These are phyloP conservation scores for Ceratobasidium sp. DNA, from an alignment of 1,284 basidiomycete species.

Conservation along the genomic window DNA sequence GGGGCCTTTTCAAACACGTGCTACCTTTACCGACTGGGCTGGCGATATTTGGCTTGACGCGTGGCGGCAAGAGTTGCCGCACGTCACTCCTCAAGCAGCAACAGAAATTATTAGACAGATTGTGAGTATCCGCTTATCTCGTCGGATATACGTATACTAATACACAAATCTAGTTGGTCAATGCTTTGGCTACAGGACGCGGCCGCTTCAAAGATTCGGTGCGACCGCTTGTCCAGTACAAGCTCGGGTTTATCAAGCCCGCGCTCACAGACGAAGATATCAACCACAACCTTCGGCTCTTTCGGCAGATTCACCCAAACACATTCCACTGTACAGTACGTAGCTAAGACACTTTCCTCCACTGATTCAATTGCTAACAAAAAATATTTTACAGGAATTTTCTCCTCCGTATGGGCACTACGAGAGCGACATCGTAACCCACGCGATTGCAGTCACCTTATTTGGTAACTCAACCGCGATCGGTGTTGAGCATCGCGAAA, in stretches of 20 bases:
- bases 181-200: not conserved
- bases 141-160: not conserved
- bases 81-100: not conserved
- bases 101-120: not conserved
- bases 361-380: not conserved
- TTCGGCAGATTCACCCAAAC: not conserved
- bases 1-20: not conserved
- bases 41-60: not conserved
- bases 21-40: not conserved
- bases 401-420: not conserved
- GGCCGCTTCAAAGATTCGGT: conserved; percentile 10
- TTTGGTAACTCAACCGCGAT: not conserved
- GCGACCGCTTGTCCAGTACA: not conserved
- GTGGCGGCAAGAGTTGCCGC: not conserved
- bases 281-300: not conserved
- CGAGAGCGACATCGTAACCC: not conserved
- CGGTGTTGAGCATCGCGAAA: not conserved
- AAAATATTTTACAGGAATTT: not conserved
- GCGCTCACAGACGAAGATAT: not conserved
- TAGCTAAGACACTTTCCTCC: not conserved
- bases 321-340: not conserved
- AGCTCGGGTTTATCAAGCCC: not conserved
- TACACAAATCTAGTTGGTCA: not conserved
- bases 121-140: not conserved
- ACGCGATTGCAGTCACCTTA: not conserved